Conservation (phyloP, 2,329 filamentous ascomycete genomes). For the Diplodia scrobiculata region DNA sequence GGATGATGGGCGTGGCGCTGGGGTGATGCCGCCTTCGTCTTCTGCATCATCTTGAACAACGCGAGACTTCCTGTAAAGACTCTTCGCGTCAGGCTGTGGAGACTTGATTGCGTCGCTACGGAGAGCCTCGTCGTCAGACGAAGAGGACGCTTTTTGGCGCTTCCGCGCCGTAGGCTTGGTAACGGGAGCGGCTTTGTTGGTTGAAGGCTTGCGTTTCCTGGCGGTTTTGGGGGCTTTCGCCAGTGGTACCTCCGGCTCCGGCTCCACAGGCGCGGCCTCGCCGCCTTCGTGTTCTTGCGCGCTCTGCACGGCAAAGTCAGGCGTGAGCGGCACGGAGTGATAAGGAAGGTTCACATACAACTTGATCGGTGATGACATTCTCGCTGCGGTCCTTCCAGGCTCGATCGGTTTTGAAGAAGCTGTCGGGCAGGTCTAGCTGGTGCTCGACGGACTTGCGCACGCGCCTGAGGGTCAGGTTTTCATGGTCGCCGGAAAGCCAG, state of each 20-base stretch:
- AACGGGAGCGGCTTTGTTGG: conserved; percentile 37
- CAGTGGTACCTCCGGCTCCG: conserved; percentile 1
- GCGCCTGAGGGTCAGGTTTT: conserved; percentile 60
- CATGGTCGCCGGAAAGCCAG: conserved; percentile 47
- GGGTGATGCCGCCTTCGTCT: not conserved
- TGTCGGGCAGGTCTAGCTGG: conserved; percentile 54
- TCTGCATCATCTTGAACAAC: conserved; percentile 8
- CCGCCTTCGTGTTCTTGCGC: conserved; percentile 38
- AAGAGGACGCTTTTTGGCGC: conserved; percentile 36
- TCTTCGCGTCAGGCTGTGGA: conserved; percentile 29
- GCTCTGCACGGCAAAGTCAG: not conserved
- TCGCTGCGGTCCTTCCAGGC: conserved; percentile 61
- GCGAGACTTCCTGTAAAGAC: conserved; percentile 5
- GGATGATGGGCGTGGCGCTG: not conserved
- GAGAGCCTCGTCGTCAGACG: conserved; percentile 36
- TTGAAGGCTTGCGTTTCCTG: conserved; percentile 6
- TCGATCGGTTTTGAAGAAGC: conserved; percentile 58
- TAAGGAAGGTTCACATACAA: conserved; percentile 38
- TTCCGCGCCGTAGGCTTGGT: conserved; percentile 40
- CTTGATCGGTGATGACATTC: conserved; percentile 56
- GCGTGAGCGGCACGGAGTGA: not conserved
- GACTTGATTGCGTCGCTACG: conserved; percentile 27
- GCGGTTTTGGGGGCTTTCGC: not conserved
- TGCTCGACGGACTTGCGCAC: conserved; percentile 58
- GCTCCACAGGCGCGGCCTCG: conserved; percentile 30